These are phyloP conservation scores for Malassezia brasiliensis DNA, from an alignment of 1,284 basidiomycete genomes.

Conservation along the genomic window DNA sequence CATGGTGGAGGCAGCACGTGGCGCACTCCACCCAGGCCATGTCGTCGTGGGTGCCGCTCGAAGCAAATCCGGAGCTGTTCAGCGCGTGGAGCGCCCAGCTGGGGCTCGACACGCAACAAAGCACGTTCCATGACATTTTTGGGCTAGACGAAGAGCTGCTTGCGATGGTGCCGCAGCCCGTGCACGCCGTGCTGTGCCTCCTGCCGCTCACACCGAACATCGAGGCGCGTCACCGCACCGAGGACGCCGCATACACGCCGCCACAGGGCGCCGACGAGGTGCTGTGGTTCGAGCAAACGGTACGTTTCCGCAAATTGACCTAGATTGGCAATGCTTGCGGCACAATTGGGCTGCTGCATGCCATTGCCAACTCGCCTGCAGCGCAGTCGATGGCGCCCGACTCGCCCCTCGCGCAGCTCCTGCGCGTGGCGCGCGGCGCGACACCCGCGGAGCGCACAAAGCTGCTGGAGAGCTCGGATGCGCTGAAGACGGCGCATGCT, in stretches of 20 bases:
- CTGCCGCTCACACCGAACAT: conserved; percentile 50
- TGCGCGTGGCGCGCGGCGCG: conserved; percentile 24
- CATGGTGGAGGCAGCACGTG: background rate
- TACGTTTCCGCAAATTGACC: background rate
- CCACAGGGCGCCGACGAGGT: conserved; percentile 13
- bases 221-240: conserved; percentile 21
- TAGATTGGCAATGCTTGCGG: conserved; percentile 47
- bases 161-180: conserved; percentile 50
- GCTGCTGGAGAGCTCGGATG: conserved; percentile 23
- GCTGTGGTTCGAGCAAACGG: conserved; percentile 44
- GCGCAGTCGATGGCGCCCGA: conserved; percentile 19
- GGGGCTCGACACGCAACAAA: conserved; percentile 40
- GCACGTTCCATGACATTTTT: conserved; percentile 52
- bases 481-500: conserved; percentile 31
- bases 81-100: conserved; percentile 32
- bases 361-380: conserved; percentile 37
- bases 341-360: conserved; percentile 47
- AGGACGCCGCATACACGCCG: conserved; percentile 19
- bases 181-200: conserved; percentile 52
- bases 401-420: conserved; percentile 30
- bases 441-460: conserved; percentile 17
- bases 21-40: background rate
- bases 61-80: conserved; percentile 48
- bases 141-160: conserved; percentile 53
- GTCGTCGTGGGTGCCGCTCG: conserved; percentile 43